Evolutionary conservation across 495 filamentous ascomycete genomes (phyloP), one percentile per base, ranked within the genome.

Genomic region (Staphylotrichum tortipilum): DNA sequence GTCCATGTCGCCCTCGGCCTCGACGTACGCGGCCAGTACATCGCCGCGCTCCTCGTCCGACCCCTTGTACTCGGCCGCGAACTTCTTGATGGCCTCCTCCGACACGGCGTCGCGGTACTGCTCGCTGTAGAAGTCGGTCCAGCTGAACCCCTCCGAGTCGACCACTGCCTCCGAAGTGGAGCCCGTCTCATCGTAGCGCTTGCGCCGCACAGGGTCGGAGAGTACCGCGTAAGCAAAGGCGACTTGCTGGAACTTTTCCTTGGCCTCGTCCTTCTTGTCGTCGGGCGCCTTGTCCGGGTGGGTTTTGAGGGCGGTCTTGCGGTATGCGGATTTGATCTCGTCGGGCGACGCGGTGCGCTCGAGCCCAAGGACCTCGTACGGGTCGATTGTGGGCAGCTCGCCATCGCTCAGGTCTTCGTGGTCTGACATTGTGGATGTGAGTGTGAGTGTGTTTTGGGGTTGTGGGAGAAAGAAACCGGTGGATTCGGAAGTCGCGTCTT

Each of bases 211-310:
- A 9, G 79, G 69, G 50, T 95, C 87, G 22, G 88, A 95, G 38
- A 98, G 80, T 39, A 98, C 83, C 15, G 86, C 89, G 60, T 97
- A 94, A 36, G 94, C 90, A 53, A 96, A 90, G 9, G 90, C 92
- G 56, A 97, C 81, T 44, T 82, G 71, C 62, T 97, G 92, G 73
- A 98, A 98, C 30, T 77, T 82, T 42, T 70, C 62, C 54, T 92
- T 81, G 7, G 94, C 90, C 44, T 75, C 68, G 8, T 79, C 74
- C 59, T 84, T 85, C 29, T 78, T 64, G 29, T 79, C 73, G 1
- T 76, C 69, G 36, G 77, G 43, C 14, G 80, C 85, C 63, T 95
- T 95, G 73, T 95, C 90, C 9, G 92, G 92, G 65, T 98, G 92
- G 63, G 88, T 87, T 64, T 85, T 88, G 9, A 96, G 74, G 0